Conservation (phyloP, 1,284 basidiomycete species). For the Pseudozyma tsukubaensis region DNA sequence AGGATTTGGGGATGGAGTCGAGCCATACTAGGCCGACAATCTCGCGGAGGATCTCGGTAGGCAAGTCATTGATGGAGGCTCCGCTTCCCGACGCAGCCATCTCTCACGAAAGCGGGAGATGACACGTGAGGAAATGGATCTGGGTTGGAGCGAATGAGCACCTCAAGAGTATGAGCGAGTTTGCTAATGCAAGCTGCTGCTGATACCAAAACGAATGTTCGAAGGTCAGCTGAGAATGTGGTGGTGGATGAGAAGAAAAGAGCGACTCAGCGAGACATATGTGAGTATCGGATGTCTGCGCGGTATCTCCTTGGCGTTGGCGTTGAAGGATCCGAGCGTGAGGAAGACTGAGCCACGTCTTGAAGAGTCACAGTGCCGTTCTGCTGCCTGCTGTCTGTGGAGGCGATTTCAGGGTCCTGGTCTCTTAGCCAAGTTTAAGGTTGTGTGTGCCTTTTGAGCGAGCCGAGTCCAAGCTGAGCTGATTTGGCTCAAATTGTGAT, state of each 20-base stretch:
- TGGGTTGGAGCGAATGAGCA: no score
- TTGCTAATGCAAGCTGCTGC: background rate
- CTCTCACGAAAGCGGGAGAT: constrained; percentile 23
- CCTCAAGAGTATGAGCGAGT: no score
- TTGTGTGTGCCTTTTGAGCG: background rate
- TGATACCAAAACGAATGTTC: no score
- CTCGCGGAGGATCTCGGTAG: constrained; percentile 59
- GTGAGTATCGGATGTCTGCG: no score
- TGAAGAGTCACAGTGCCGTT: no score
- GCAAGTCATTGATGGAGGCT: constrained; percentile 50
- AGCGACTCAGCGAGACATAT: no score
- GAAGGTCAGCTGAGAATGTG: no score
- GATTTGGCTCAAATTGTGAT: background rate
- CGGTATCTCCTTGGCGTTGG: no score
- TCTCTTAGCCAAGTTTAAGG: constrained; percentile 11
- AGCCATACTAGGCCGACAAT: constrained; percentile 60
- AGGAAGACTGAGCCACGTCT: no score
- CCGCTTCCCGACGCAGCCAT: constrained; percentile 36
- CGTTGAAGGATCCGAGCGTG: no score
- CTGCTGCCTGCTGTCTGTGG: background rate
- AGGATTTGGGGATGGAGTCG: constrained; percentile 59
- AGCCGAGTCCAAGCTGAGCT: background rate
- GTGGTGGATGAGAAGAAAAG: no score
- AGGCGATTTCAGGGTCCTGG: background rate
- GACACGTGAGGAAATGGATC: constrained; percentile 1